Conservation (phyloP, 1,139 yeast genomes). For the Eremothecium sinecaudum region DNA sequence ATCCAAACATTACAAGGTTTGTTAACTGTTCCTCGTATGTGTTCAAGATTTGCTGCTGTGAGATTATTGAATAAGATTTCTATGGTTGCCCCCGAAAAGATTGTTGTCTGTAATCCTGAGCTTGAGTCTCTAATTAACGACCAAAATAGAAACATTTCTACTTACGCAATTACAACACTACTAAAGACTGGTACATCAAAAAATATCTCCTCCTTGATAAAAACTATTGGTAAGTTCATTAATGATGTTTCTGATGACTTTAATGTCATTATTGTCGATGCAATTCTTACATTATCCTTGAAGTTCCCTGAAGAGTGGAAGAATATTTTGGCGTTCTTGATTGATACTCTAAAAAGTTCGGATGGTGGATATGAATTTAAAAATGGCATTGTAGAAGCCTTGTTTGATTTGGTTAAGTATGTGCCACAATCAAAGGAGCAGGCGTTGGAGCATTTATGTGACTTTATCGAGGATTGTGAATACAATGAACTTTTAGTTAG, state of each 20-base stretch:
- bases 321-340: conserved; percentile 70
- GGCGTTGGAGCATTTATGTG: conserved; percentile 85
- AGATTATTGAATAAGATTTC: conserved; percentile 83
- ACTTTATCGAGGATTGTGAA: conserved; percentile 97
- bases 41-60: conserved; percentile 87
- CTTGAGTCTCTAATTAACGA: conserved; percentile 83
- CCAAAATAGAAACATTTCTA: conserved; percentile 84
- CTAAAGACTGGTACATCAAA: conserved; percentile 91
- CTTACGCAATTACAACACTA: conserved; percentile 95
- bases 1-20: conserved; percentile 65
- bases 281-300: conserved; percentile 81
- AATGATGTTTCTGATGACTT: conserved; percentile 94
- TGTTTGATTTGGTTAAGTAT: conserved; percentile 80
- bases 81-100: conserved; percentile 66
- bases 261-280: conserved; percentile 88
- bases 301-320: conserved; percentile 90
- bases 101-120: conserved; percentile 66
- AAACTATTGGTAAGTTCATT: conserved; percentile 81
- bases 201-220: conserved; percentile 79
- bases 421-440: conserved; percentile 80
- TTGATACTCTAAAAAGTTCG: conserved; percentile 69
- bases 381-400: conserved; percentile 81
- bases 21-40: conserved; percentile 79
- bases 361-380: conserved; percentile 86
- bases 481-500: conserved; percentile 88